Conservation (phyloP, 2,329 filamentous ascomycete species). For the Claviceps paspali region DNA sequence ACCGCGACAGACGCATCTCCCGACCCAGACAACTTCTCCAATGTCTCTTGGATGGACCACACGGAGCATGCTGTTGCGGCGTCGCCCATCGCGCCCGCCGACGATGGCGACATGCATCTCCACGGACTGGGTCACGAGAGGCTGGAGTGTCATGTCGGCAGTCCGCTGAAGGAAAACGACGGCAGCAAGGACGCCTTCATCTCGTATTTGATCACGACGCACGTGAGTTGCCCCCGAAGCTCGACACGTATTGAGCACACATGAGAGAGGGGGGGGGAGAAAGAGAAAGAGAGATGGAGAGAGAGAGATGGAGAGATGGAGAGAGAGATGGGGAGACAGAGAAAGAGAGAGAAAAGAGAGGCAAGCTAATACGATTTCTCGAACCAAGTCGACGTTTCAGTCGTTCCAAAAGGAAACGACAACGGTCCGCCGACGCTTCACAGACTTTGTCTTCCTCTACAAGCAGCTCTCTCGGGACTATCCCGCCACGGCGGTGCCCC, state of each 20-base stretch:
- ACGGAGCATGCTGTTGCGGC: conserved; percentile 22
- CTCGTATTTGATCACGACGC: conserved; percentile 84
- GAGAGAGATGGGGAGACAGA: background rate
- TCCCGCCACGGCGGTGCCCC: conserved; percentile 81
- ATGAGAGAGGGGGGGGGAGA: too few species aligned
- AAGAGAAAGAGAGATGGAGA: too few species aligned
- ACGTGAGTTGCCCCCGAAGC: conserved; percentile 43
- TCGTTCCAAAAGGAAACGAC: conserved; percentile 76
- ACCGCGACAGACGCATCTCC: conserved; percentile 38
- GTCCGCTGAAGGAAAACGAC: conserved; percentile 87
- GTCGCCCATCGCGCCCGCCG: conserved; percentile 8
- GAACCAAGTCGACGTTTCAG: conserved; percentile 91
- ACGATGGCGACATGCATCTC: conserved; percentile 15
- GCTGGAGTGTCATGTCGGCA: conserved; percentile 69
- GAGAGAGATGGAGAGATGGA: too few species aligned
- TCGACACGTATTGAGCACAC: background rate
- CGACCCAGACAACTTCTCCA: conserved; percentile 60
- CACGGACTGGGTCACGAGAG: conserved; percentile 50
- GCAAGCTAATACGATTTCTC: background rate
- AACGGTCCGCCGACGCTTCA: conserved; percentile 77
- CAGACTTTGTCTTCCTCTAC: conserved; percentile 93
- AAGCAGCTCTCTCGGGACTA: conserved; percentile 80
- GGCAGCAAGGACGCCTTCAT: conserved; percentile 94
- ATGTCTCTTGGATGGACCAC: conserved; percentile 62
- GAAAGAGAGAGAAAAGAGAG: background rate